Evolutionary conservation across 2,329 filamentous ascomycete species (phyloP).

Genomic region (Bertia moriformis): DNA sequence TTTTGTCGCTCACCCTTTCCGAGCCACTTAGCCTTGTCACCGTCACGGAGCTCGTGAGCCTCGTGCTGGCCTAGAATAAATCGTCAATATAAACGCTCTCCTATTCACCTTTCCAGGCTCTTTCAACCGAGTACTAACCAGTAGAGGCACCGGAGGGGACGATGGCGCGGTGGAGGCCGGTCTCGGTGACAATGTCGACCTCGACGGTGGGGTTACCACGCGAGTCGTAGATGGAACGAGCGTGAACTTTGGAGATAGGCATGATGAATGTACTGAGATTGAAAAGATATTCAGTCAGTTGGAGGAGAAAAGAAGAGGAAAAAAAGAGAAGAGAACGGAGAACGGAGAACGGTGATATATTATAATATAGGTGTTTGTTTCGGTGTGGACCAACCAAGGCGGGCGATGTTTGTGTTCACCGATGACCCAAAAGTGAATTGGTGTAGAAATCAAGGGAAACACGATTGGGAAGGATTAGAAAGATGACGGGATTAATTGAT

Average conservation of each 20-base stretch:
- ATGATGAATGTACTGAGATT: too few relatives aligned
- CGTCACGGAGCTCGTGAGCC: constrained; percentile 80
- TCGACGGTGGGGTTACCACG: constrained; percentile 97
- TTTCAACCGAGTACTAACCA: constrained; percentile 54
- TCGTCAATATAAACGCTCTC: constrained; percentile 9
- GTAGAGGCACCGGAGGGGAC: constrained; percentile 94
- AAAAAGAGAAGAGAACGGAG: not conserved
- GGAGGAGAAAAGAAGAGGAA: not conserved
- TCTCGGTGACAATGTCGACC: constrained; percentile 93
- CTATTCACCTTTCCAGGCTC: constrained; percentile 1
- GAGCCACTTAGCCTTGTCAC: constrained; percentile 72
- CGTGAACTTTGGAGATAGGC: constrained; percentile 81
- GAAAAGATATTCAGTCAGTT: constrained; percentile 1
- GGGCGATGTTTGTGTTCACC: not conserved
- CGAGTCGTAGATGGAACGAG: constrained; percentile 95
- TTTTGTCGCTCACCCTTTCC: constrained; percentile 50
- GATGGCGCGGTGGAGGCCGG: constrained; percentile 90
- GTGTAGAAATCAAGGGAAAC: too few relatives aligned
- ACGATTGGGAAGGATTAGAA: too few relatives aligned
- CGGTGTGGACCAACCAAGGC: too few relatives aligned
- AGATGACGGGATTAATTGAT: too few relatives aligned
- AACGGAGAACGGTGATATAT: too few relatives aligned
- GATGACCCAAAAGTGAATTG: constrained; percentile 1
- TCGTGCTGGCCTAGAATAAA: constrained; percentile 67
- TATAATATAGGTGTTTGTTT: too few relatives aligned